Evolutionary conservation across 306 rosid genomes (phyloP).

Genomic region (Quercus bicolor): DNA sequence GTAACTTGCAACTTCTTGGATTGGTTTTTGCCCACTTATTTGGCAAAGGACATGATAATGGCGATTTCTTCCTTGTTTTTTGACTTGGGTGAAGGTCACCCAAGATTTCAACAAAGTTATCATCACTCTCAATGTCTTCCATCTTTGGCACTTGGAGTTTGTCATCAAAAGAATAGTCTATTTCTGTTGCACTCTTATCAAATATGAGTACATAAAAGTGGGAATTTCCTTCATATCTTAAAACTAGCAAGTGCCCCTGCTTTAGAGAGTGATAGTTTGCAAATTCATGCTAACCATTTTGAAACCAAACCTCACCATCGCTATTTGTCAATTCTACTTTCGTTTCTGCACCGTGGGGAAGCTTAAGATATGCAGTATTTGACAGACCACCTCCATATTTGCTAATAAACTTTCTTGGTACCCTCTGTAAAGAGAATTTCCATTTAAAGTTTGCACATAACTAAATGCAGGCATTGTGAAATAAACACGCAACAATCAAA

Average conservation of each 20-base stretch:
- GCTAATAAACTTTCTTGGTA: background rate
- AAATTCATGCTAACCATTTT: constrained; percentile 17
- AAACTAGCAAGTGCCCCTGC: background rate
- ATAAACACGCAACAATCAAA: no score
- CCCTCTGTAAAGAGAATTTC: background rate
- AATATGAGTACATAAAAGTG: constrained; percentile 17
- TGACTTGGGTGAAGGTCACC: background rate
- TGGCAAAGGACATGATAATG: background rate
- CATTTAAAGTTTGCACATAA: background rate
- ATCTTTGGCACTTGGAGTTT: background rate
- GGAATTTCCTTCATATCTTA: constrained; percentile 21
- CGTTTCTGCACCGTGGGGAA: constrained; percentile 9
- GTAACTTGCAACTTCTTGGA: background rate
- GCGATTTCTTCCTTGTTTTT: background rate
- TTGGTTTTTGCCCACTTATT: background rate
- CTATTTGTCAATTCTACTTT: background rate
- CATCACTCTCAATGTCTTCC: background rate
- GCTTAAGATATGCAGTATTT: background rate
- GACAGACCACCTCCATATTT: background rate
- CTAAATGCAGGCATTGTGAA: no score
- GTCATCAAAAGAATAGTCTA: constrained; percentile 17
- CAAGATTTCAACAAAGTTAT: background rate
- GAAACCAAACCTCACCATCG: background rate
- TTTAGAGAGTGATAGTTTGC: background rate
- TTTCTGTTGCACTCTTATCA: constrained; percentile 18